A percentile compares a stretch with the other conserved stretches of the same genome.
These are phyloP conservation scores for Geotrichum reessii DNA, from an alignment of 1,139 yeast genomes.

Conservation along the genomic window DNA sequence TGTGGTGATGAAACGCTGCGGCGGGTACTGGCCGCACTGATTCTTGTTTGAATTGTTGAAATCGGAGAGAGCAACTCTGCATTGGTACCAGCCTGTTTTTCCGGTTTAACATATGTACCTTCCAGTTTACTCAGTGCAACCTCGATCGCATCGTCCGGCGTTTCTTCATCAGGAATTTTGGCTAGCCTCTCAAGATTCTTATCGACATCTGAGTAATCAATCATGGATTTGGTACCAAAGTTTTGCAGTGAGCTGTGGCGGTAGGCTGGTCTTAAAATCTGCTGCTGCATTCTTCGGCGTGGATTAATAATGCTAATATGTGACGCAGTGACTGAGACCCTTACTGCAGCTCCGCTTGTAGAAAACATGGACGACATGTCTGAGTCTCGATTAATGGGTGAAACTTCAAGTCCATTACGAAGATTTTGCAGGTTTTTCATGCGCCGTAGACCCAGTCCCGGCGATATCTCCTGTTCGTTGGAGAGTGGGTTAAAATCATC, in stretches of 20 bases:
- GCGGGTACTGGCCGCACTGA: neutral
- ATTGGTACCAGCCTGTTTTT: neutral
- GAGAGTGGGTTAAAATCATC: neutral
- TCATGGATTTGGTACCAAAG: neutral
- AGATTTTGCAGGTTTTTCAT: conserved; percentile 1
- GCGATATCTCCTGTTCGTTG: neutral
- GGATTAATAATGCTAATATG: neutral
- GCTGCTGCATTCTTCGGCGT: conserved; percentile 1
- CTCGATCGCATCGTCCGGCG: conserved; percentile 64
- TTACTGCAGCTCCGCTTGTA: neutral
- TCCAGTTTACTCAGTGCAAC: conserved; percentile 72
- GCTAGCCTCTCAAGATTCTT: conserved; percentile 39
- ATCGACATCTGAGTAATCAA: conserved; percentile 23
- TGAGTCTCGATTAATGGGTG: neutral
- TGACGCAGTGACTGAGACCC: conserved; percentile 4
- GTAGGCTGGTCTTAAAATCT: neutral
- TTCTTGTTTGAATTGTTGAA: neutral
- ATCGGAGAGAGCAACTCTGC: neutral
- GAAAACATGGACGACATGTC: conserved; percentile 3
- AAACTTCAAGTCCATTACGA: neutral
- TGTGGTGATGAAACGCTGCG: neutral
- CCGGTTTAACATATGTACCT: conserved; percentile 45
- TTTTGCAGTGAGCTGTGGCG: neutral
- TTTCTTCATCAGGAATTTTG: conserved; percentile 71
- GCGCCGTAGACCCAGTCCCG: conserved; percentile 4